Evolutionary conservation across 257 asterid species (phyloP), one percentile per base, ranked within the genome.

Genomic region (Nicotiana undulata): DNA sequence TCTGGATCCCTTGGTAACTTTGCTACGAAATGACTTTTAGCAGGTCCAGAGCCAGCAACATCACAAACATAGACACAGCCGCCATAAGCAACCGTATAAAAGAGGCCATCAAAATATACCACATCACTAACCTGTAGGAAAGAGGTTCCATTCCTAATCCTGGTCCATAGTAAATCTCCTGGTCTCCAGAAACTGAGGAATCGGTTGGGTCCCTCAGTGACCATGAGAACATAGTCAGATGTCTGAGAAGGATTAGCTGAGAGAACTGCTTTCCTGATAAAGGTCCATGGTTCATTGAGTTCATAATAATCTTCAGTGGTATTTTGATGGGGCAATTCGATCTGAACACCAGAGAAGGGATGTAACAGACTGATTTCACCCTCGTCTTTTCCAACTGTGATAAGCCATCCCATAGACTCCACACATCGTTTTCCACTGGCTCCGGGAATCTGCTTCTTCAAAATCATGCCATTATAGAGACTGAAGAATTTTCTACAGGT

Each of bases 311-410:
- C 58, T 29, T 70, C 37, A 5, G 77, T 70, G 20, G 59, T 44
- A 70, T 20, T 22, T 70, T 44, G 77, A 44, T 70, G 77, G 0
- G 59, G 77, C 22, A 70, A 70, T 12, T 44, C 20, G 2, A 70
- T 44, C 26, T 70, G 22, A 70, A 22, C 77, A 44, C 22, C 37
- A 5, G 37, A 70, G 37, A 70, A 70, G 37, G 77, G 77, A n/a
- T 37, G 76, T 37, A 67, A 37, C 76, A 70, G 77, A 70, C 59
- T 44, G 29, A 70, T 44, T 70, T 70, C 77, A 44, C 59, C 77
- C 77, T 44, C 37, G 0, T 70, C 59, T 22, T 22, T 70, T 44
- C 77, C 59, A 1, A 70, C 59, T 12, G 59, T 70, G 59, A 70
- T 70, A 22, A 70, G 77, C 20, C 77, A 68, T 40, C 76, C 32